These are phyloP conservation scores for Bolboschoenoplectus hybrid DNA, from an alignment of 202 grass and related monocot genomes.

Conservation along the genomic window DNA sequence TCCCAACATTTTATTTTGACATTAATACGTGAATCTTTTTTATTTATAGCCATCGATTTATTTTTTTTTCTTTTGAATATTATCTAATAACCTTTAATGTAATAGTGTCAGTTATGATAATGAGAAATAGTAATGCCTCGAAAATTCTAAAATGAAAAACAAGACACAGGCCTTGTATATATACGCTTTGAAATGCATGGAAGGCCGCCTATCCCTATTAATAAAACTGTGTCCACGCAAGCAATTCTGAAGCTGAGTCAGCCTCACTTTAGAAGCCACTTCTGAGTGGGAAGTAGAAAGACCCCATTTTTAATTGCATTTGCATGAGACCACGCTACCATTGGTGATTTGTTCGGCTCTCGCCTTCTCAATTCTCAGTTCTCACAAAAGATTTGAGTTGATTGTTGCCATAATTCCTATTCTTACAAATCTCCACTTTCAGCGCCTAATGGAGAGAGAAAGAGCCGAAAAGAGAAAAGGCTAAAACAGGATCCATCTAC, in stretches of 20 bases:
- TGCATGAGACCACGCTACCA: not conserved
- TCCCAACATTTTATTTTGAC: no score
- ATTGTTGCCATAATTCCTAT: not conserved
- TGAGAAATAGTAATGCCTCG: no score
- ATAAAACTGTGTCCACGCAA: not conserved
- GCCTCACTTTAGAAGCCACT: not conserved
- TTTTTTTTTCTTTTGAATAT: not conserved
- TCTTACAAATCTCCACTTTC: constrained; percentile 32
- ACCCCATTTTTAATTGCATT: not conserved
- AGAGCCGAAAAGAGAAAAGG: not conserved
- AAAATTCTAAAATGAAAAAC: not conserved
- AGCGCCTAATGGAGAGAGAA: constrained; percentile 5
- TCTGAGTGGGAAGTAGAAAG: not conserved
- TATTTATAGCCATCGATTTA: no score
- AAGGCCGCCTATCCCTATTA: no score
- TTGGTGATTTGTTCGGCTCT: not conserved
- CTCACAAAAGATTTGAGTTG: constrained; percentile 26
- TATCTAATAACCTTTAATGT: not conserved
- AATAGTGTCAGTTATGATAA: not conserved
- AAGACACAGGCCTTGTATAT: not conserved
- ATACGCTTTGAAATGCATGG: not conserved
- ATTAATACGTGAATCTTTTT: no score
- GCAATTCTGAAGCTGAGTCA: not conserved
- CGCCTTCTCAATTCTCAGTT: not conserved
- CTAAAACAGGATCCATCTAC: not conserved